phyloP scores from a whole-genome alignment of 73 alveolate species.

The Paraurostyla sp. region DNA sequence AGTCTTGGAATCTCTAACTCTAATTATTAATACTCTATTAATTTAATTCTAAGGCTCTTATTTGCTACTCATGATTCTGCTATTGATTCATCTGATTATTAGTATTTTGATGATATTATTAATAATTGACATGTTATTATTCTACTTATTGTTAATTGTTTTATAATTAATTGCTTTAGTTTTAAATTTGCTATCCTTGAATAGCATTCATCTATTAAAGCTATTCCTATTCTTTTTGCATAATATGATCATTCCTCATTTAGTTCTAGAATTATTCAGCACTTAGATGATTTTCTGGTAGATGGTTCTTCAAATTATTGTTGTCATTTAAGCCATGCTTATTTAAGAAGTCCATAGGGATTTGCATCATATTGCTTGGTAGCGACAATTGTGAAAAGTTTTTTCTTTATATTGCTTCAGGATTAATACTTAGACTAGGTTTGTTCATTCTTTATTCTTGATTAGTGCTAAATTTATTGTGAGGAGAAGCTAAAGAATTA shows the following conservation, averaged over 20 bases:
- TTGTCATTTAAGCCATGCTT: neutral
- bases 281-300: neutral
- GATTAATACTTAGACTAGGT: too few relatives aligned
- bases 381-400: too few relatives aligned
- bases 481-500: too few relatives aligned
- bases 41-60: neutral
- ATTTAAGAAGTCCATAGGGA: neutral
- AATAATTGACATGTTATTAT: neutral
- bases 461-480: too few relatives aligned
- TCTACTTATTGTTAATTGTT: neutral
- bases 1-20: neutral
- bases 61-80: neutral
- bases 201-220: too few relatives aligned
- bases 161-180: neutral
- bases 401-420: too few relatives aligned
- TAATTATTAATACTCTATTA: neutral
- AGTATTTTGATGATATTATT: neutral
- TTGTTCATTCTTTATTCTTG: too few relatives aligned
- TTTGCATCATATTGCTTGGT: conserved; percentile 3
- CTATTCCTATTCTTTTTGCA: neutral
- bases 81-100: too few relatives aligned
- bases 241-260: too few relatives aligned
- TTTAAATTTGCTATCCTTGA: too few relatives aligned
- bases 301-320: too few relatives aligned
- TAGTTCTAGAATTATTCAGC: neutral